A percentile compares a stretch with the other conserved stretches of the same genome.
phyloP scores from a whole-genome alignment of 208 protist species.

The Leishmania major region DNA sequence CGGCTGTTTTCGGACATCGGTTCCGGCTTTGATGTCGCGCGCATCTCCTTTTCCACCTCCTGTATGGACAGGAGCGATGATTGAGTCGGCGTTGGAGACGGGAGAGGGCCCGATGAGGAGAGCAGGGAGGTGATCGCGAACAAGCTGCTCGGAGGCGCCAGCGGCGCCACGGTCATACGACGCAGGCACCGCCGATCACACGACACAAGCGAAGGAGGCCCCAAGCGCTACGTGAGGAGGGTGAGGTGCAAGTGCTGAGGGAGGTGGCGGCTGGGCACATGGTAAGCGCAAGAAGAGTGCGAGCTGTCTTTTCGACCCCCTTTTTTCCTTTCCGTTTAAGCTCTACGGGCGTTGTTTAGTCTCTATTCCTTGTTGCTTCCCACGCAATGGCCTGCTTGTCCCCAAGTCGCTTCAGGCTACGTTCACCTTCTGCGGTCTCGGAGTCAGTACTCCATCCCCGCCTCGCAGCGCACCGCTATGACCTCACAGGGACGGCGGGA shows the following conservation, averaged over 20 bases:
- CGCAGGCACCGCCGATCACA: not conserved
- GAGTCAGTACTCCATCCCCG: not conserved
- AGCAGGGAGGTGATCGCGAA: not conserved
- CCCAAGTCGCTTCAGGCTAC: not conserved
- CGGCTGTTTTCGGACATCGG: conserved; percentile 48
- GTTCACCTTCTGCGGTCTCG: not conserved
- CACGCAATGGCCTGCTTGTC: not conserved
- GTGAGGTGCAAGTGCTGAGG: not conserved
- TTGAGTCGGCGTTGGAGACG: not conserved
- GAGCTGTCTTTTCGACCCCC: not conserved
- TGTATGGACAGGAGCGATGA: not conserved
- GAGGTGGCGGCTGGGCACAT: not conserved
- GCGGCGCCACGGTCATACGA: not conserved
- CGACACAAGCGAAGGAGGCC: not conserved
- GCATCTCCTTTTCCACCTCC: conserved; percentile 3
- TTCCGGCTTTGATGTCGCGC: conserved; percentile 12
- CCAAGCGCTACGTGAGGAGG: not conserved
- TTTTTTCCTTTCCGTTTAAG: not conserved
- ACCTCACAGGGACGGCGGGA: not conserved
- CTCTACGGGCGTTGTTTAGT: not conserved
- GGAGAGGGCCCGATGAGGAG: not conserved
- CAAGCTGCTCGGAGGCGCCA: not conserved
- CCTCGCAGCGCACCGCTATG: not conserved
- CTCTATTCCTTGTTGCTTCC: no score
- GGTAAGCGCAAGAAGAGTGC: not conserved